Percentiles rank a stretch among this genome's conserved stretches.
phyloP scores from a whole-genome alignment of 176 grass and related monocot genomes.

The Poa pratensis region DNA sequence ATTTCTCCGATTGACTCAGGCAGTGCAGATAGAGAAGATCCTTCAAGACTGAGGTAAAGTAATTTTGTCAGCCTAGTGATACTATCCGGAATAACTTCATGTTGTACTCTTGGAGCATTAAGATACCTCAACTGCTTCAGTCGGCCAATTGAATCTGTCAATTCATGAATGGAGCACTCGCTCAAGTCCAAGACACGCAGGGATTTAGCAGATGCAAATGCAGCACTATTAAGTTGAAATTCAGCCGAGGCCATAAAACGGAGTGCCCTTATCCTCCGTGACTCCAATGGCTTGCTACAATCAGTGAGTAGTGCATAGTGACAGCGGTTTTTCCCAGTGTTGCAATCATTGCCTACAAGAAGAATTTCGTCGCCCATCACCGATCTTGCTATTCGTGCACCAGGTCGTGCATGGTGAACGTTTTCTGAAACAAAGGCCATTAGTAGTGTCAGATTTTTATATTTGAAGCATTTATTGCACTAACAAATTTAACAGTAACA shows the following conservation, averaged over 20 bases:
- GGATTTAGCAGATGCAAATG: conserved; percentile 1
- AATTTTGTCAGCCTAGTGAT: conserved; percentile 18
- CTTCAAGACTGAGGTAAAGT: conserved; percentile 12
- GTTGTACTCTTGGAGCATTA: background rate
- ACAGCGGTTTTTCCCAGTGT: background rate
- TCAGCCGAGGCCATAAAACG: background rate
- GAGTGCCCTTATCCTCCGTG: background rate
- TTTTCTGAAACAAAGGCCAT: background rate
- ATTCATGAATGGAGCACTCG: no score
- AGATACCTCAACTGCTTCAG: conserved; percentile 26
- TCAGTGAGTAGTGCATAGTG: conserved; percentile 2
- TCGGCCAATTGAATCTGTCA: background rate
- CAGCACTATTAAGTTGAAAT: background rate
- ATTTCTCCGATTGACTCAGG: background rate
- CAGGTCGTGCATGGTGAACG: conserved; percentile 21
- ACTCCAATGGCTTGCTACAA: background rate
- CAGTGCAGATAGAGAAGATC: background rate
- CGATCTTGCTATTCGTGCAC: conserved; percentile 24
- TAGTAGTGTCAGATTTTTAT: background rate
- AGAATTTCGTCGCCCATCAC: conserved; percentile 19
- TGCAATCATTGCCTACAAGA: background rate
- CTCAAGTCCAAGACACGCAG: conserved; percentile 32
- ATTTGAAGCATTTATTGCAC: background rate
- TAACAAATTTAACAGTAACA: background rate
- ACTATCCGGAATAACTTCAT: background rate